phyloP scores from a whole-genome alignment of 108 stramenopile genomes.

The Thalassiosira profunda region DNA sequence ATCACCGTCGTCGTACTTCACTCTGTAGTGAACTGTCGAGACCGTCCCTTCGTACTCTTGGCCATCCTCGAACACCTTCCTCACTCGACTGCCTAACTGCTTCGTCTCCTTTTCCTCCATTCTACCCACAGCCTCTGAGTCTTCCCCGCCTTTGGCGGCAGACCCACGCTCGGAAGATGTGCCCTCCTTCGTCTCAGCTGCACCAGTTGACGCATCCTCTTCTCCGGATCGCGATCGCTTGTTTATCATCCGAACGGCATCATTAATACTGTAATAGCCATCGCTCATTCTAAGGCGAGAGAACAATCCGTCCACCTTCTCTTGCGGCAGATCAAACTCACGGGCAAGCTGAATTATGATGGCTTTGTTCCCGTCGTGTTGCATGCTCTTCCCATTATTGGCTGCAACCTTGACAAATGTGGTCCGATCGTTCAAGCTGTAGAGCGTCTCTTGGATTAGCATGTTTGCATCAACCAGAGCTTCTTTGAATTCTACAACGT shows the following conservation, averaged over 20 bases:
- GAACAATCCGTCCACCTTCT: slow-evolving; percentile 15
- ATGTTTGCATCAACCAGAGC: background rate
- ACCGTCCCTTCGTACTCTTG: slow-evolving; percentile 24
- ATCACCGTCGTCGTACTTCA: slow-evolving; percentile 28
- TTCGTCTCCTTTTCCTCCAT: background rate
- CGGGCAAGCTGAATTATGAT: slow-evolving; percentile 1
- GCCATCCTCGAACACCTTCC: slow-evolving; percentile 32
- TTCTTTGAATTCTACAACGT: slow-evolving; percentile 8
- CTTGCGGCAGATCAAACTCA: slow-evolving; percentile 1
- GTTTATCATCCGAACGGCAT: slow-evolving; percentile 11
- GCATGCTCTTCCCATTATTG: background rate
- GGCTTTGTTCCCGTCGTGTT: slow-evolving; percentile 12
- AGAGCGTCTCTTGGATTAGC: slow-evolving; percentile 19
- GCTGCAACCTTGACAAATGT: background rate
- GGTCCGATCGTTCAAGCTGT: slow-evolving; percentile 7
- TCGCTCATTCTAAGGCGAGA: background rate
- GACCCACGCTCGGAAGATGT: background rate
- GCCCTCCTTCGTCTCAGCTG: background rate
- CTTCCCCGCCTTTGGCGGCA: background rate
- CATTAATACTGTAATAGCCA: slow-evolving; percentile 31
- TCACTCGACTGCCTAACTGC: slow-evolving; percentile 19
- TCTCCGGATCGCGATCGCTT: background rate
- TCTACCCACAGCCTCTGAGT: background rate
- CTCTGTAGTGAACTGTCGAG: slow-evolving; percentile 15
- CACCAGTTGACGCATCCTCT: background rate